phyloP scores from a whole-genome alignment of 805 yeast species.

The Kodamaea kaohsiungensis region DNA sequence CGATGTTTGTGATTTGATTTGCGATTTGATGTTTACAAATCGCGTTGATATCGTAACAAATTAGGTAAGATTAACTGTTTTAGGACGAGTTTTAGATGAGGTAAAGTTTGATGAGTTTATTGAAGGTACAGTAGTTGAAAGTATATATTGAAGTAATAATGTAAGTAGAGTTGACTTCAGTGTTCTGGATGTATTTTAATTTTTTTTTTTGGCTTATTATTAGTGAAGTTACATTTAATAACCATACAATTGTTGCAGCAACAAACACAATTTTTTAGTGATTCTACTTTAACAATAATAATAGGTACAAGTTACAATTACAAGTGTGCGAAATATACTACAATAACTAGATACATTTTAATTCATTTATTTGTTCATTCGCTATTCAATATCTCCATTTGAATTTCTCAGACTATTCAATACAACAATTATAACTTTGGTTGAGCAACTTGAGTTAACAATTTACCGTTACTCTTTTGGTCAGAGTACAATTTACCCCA shows the following conservation, averaged over 20 bases:
- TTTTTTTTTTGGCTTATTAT: not conserved
- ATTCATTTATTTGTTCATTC: not conserved
- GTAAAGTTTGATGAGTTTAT: too few species aligned
- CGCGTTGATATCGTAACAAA: not conserved
- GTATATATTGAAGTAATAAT: not conserved
- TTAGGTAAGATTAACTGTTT: not conserved
- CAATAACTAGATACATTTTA: too few species aligned
- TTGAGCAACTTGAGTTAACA: slow-evolving; percentile 43
- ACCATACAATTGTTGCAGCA: not conserved
- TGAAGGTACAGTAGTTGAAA: not conserved
- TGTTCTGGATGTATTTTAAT: not conserved
- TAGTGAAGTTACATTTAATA: too few species aligned
- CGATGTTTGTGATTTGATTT: not conserved
- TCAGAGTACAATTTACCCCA: slow-evolving; percentile 51
- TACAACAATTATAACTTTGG: slow-evolving; percentile 3
- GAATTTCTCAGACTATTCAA: too few species aligned
- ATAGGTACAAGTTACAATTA: too few species aligned
- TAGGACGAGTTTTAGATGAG: not conserved
- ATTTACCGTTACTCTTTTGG: slow-evolving; percentile 49
- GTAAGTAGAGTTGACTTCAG: not conserved
- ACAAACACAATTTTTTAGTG: not conserved
- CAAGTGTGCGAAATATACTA: too few species aligned
- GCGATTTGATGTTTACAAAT: not conserved
- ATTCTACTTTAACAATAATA: too few species aligned
- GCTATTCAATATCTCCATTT: not conserved